Evolutionary conservation across 306 rosid genomes (phyloP).

Genomic region (Styphnolobium japonicum): DNA sequence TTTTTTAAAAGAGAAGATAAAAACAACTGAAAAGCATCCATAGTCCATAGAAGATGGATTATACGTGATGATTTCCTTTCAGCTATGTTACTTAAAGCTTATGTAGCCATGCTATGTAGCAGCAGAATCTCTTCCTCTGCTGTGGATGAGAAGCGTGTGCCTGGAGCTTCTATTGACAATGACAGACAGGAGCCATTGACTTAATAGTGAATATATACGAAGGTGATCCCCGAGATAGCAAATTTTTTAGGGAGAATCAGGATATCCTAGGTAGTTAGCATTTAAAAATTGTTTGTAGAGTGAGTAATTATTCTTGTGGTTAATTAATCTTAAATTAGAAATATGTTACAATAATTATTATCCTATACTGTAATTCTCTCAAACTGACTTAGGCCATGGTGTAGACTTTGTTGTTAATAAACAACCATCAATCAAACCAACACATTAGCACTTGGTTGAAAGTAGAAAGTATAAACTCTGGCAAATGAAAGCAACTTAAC

Average conservation of each 20-base stretch:
- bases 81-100: neutral
- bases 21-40: neutral
- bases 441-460: slow-evolving; percentile 14
- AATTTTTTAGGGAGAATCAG: too few species aligned
- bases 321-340: neutral
- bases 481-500: slow-evolving; percentile 10
- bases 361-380: too few species aligned
- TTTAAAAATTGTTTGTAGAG: neutral
- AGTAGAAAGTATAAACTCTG: neutral
- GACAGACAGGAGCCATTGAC: neutral
- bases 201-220: neutral
- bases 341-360: neutral
- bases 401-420: neutral
- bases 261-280: too few species aligned
- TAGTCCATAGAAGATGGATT: neutral
- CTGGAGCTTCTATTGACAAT: too few species aligned
- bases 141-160: too few species aligned
- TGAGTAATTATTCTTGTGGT: neutral
- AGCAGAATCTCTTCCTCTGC: neutral
- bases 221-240: neutral
- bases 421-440: neutral
- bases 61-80: too few species aligned
- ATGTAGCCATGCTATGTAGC: too few species aligned
- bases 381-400: too few species aligned
- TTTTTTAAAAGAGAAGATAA: neutral